phyloP scores from a whole-genome alignment of 169 alveolate genomes.

The Besnoitia besnoiti region DNA sequence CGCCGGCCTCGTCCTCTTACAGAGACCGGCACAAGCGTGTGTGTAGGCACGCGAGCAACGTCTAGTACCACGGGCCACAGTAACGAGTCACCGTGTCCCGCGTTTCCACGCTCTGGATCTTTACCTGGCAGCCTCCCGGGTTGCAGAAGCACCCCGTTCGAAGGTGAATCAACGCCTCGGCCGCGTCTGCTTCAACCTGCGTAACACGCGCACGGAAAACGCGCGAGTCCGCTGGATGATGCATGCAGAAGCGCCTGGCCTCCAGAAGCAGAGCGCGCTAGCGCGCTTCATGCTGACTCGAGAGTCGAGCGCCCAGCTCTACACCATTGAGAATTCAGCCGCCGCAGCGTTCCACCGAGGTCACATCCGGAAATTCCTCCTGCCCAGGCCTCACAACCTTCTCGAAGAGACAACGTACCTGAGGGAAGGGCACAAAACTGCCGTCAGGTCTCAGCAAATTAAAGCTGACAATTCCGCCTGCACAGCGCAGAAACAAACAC shows the following conservation, averaged over 20 bases:
- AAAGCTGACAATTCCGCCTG: conserved; percentile 73
- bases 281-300: neutral
- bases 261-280: neutral
- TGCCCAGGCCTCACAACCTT: too few relatives aligned
- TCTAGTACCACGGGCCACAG: too few relatives aligned
- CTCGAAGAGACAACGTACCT: too few relatives aligned
- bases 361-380: too few relatives aligned
- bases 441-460: conserved; percentile 73
- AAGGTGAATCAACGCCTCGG: conserved; percentile 70
- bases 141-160: conserved; percentile 79
- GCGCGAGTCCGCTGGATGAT: neutral
- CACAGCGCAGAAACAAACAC: neutral
- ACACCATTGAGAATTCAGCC: too few relatives aligned
- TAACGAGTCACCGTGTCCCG: too few relatives aligned
- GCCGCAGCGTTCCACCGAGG: too few relatives aligned
- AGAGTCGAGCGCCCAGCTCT: too few relatives aligned
- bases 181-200: conserved; percentile 71
- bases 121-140: conserved; percentile 78
- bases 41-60: too few relatives aligned
- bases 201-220: neutral
- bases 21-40: too few relatives aligned
- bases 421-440: conserved; percentile 56
- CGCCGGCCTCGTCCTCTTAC: too few relatives aligned
- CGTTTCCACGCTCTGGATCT: too few relatives aligned
- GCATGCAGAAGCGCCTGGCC: neutral